Base-by-base conservation (phyloP, 768 basidiomycete species). In the Austroboletus eburneus region DNA sequence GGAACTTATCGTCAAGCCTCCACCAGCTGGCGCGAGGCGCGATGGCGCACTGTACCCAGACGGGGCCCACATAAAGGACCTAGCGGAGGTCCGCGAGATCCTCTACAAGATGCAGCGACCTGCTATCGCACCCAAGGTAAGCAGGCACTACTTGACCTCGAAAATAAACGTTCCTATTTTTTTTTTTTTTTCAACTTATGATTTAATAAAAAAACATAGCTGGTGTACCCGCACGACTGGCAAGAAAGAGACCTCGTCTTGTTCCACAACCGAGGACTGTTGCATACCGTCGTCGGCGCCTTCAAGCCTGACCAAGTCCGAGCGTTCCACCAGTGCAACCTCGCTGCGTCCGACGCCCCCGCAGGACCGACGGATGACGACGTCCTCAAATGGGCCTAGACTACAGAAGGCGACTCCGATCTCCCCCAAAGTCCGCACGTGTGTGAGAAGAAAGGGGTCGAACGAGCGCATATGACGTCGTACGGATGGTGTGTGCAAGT, bases 221-320 rank as follows among this genome's bases (percentile, higher is more conserved):
- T 89, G 22, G 82, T 95, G 25, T 95, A 94, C 65, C 84, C 90
- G 1, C 91, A 93, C 57, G 87, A 93, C 57, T 94, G 92, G 91
- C 65, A 70, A 29, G 79, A 80, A 53, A 69, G 70, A 14, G 83
- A 85, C 54, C 71, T 87, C 27, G 79, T 83, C 9, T 52, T 87
- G 23, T 87, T 87, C 72, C 83, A 87, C 57, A 87, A 87, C 65
- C 75, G 85, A 21, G 85, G 85, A 14, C 65, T 83, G 22, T 62
- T 85, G 40, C 84, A 87, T 54, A 71, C 74, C 9, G 83, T 85
- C 56, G 83, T 85, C 14, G 85, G 85, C 21, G 80, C 85, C 14
- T 81, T 81, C 57, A 64, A 52, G 45, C 61, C 67, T 17, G 66
- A 72, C 46, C 71, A 80, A 56, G 66, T 77, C 43, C 66, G 77